phyloP scores from a whole-genome alignment of 1,139 yeast species.

The Wickerhamomyces sp. region DNA sequence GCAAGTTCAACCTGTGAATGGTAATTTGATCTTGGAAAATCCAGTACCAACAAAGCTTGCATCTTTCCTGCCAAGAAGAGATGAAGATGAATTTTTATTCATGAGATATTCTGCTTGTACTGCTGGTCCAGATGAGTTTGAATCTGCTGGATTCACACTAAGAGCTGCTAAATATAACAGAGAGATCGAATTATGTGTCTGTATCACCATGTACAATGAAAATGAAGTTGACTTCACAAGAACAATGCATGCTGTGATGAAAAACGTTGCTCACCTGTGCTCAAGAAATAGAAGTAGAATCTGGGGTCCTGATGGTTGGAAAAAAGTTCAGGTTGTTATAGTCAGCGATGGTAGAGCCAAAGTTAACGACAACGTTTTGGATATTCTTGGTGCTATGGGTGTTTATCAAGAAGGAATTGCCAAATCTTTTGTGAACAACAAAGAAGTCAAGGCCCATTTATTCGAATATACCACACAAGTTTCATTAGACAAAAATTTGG shows the following conservation, averaged over 20 bases:
- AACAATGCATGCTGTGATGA: constrained; percentile 91
- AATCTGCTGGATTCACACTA: constrained; percentile 73
- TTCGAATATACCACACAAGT: constrained; percentile 94
- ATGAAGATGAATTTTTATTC: constrained; percentile 86
- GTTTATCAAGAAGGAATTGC: constrained; percentile 96
- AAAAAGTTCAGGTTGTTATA: constrained; percentile 83
- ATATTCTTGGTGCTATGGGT: constrained; percentile 87
- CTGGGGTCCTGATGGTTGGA: constrained; percentile 98
- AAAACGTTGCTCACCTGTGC: constrained; percentile 82
- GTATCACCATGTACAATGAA: constrained; percentile 96
- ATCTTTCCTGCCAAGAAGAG: constrained; percentile 74
- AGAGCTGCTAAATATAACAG: constrained; percentile 81
- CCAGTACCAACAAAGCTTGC: constrained; percentile 86
- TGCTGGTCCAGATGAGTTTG: constrained; percentile 78
- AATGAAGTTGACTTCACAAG: constrained; percentile 84
- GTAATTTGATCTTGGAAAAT: constrained; percentile 83
- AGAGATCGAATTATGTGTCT: constrained; percentile 83
- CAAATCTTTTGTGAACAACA: constrained; percentile 84
- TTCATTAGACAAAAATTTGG: constrained; percentile 76
- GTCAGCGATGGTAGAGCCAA: constrained; percentile 93
- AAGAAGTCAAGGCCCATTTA: constrained; percentile 85
- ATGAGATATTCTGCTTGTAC: constrained; percentile 97
- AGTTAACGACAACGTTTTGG: constrained; percentile 75
- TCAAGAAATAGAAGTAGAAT: constrained; percentile 72
- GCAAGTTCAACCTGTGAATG: constrained; percentile 65